A percentile compares a stretch with the other conserved stretches of the same genome.
These are phyloP conservation scores for Lactifluus volemus DNA, from an alignment of 768 basidiomycete genomes.

Conservation along the genomic window DNA sequence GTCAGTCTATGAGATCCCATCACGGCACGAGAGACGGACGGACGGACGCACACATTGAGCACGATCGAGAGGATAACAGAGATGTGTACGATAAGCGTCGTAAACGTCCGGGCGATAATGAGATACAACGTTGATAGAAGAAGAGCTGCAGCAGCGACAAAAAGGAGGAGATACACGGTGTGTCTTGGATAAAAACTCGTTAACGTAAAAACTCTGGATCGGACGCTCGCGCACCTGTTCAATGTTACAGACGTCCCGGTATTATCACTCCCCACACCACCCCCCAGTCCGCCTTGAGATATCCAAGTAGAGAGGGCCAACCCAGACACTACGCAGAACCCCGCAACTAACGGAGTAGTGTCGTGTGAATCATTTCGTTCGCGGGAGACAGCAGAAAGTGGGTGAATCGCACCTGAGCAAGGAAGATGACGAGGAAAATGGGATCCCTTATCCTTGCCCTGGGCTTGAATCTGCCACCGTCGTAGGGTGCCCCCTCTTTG, in stretches of 20 bases:
- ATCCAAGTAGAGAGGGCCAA: conserved; percentile 57
- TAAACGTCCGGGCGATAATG: conserved; percentile 63
- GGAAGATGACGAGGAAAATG: conserved; percentile 59
- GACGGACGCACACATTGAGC: conserved; percentile 48
- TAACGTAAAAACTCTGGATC: not conserved
- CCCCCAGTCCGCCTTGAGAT: conserved; percentile 56
- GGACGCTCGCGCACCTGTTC: conserved; percentile 41
- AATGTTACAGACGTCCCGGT: conserved; percentile 54
- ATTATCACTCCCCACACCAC: conserved; percentile 49
- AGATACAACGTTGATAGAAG: conserved; percentile 60
- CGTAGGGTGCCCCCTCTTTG: conserved; percentile 42
- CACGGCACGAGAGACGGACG: not conserved
- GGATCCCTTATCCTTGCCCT: conserved; percentile 68
- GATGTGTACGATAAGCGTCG: conserved; percentile 67
- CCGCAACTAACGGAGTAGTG: conserved; percentile 39
- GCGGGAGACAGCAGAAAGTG: not conserved
- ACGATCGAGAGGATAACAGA: conserved; percentile 55
- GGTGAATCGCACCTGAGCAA: conserved; percentile 45
- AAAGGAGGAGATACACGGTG: conserved; percentile 66
- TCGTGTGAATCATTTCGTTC: not conserved
- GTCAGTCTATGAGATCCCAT: conserved; percentile 11
- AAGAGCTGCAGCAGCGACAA: conserved; percentile 61
- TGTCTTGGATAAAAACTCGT: conserved; percentile 36
- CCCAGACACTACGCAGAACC: conserved; percentile 59
- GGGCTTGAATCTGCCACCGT: conserved; percentile 55